These are phyloP conservation scores for Inonotus hispidus DNA, from an alignment of 1,284 basidiomycete species.

Conservation along the genomic window DNA sequence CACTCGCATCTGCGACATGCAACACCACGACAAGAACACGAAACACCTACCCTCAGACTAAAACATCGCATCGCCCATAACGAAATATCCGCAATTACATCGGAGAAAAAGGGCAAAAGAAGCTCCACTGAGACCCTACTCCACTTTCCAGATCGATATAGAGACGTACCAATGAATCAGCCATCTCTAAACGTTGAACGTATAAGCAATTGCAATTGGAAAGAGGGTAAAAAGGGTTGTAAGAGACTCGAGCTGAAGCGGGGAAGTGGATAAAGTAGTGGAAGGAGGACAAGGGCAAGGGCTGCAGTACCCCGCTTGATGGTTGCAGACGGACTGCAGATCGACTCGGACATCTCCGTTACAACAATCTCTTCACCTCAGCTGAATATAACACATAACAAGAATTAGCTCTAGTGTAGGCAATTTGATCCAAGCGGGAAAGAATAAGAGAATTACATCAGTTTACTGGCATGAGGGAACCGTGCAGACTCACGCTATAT, in stretches of 20 bases:
- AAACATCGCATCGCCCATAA: not conserved
- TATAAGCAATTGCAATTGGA: not conserved
- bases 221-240: not conserved
- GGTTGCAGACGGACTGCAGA: not conserved
- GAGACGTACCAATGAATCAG: conserved; percentile 60
- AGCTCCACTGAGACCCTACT: not conserved
- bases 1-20: not conserved
- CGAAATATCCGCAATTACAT: conserved; percentile 10
- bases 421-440: too few relatives aligned
- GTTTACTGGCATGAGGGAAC: too few relatives aligned
- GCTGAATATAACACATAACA: too few relatives aligned
- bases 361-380: not conserved
- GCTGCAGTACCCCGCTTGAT: not conserved
- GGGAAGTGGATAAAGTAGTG: not conserved
- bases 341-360: not conserved
- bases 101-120: conserved; percentile 14
- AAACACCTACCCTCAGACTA: conserved; percentile 59
- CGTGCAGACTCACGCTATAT: too few relatives aligned
- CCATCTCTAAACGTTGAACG: conserved; percentile 38
- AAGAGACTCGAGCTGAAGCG: not conserved
- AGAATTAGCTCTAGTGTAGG: too few relatives aligned
- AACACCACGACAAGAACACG: not conserved
- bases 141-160: not conserved
- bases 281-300: not conserved
- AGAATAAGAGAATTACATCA: too few relatives aligned